Conservation (phyloP, 257 asterid genomes). For the Misopates orontium region DNA sequence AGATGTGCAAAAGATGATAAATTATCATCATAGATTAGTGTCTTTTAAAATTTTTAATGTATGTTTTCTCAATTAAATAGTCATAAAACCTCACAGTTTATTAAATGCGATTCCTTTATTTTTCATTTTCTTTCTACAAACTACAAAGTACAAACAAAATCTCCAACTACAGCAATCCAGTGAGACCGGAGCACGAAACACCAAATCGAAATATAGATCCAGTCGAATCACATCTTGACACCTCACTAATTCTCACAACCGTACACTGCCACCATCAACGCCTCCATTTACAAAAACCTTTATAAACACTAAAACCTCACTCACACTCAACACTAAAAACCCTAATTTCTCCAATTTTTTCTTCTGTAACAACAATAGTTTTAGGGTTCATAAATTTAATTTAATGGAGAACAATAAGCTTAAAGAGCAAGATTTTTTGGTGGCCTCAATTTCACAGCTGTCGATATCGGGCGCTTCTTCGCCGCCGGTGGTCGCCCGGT, state of each 20-base stretch:
- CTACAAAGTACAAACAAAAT: too few species aligned
- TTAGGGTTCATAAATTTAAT: not conserved
- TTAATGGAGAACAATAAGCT: slow-evolving; percentile 48
- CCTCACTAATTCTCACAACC: slow-evolving; percentile 28
- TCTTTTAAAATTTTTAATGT: too few species aligned
- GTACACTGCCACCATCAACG: slow-evolving; percentile 32
- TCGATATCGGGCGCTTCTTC: slow-evolving; percentile 57
- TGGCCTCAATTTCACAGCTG: slow-evolving; percentile 75
- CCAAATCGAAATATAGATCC: not conserved
- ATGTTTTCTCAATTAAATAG: too few species aligned
- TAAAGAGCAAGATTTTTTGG: slow-evolving; percentile 55
- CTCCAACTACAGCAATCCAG: too few species aligned
- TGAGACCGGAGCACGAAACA: not conserved
- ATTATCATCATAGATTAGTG: too few species aligned
- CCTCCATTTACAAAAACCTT: slow-evolving; percentile 32
- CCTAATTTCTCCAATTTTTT: slow-evolving; percentile 38
- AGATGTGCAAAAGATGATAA: too few species aligned
- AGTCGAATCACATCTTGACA: slow-evolving; percentile 25
- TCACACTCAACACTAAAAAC: slow-evolving; percentile 40
- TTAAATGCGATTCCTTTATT: too few species aligned
- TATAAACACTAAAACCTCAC: slow-evolving; percentile 26
- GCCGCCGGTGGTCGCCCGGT: slow-evolving; percentile 65
- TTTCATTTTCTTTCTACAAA: too few species aligned
- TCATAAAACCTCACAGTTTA: too few species aligned
- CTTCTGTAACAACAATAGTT: not conserved